Evolutionary conservation across 2,329 filamentous ascomycete species (phyloP).

Genomic region (Lasiodiplodia theobromae): DNA sequence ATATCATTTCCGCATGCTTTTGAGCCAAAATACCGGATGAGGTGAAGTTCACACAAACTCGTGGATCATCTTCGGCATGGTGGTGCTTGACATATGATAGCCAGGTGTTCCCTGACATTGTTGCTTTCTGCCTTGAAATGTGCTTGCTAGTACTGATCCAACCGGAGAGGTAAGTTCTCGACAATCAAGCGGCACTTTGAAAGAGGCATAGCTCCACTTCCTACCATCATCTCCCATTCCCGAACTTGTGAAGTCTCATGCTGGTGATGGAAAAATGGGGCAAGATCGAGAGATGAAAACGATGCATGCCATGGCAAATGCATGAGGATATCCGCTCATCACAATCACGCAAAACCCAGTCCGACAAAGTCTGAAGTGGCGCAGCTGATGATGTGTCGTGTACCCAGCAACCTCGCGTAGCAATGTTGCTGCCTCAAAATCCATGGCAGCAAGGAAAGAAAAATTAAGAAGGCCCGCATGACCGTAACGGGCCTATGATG

Average conservation of each 20-base stretch:
- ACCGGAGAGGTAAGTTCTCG: background rate
- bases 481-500: background rate
- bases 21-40: background rate
- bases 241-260: background rate
- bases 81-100: background rate
- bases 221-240: background rate
- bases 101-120: background rate
- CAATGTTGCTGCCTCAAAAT: conserved; percentile 3
- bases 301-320: background rate
- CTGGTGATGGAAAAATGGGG: conserved; percentile 10
- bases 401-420: conserved; percentile 12
- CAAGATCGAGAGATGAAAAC: background rate
- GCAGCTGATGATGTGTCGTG: background rate
- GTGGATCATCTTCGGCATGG: background rate
- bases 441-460: background rate
- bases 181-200: background rate
- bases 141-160: background rate
- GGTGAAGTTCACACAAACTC: background rate
- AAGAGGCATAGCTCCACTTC: background rate
- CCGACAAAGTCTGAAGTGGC: background rate
- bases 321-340: conserved; percentile 8
- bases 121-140: background rate
- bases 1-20: background rate
- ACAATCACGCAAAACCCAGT: conserved; percentile 4
- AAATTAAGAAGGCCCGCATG: background rate